Conservation (phyloP, 2,329 filamentous ascomycete genomes). For the Nectriaceae sp. region DNA sequence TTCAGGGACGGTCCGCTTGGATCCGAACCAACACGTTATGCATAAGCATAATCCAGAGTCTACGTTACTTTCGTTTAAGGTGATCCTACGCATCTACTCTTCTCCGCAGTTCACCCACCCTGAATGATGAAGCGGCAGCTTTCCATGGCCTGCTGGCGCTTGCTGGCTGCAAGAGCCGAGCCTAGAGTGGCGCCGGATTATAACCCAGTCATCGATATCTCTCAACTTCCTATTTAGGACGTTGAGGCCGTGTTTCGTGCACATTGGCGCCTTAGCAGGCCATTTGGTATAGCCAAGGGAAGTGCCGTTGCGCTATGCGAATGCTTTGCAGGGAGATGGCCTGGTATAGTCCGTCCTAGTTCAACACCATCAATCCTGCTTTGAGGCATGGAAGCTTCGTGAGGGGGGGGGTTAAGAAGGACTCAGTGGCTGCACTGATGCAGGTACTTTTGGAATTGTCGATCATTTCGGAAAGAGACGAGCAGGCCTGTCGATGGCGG, state of each 20-base stretch:
- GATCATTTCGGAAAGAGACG: not conserved
- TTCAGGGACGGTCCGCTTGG: conserved; percentile 13
- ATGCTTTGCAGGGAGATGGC: not conserved
- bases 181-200: not conserved
- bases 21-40: conserved; percentile 15
- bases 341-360: not conserved
- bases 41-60: conserved; percentile 17
- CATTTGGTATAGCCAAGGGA: conserved; percentile 1
- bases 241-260: conserved; percentile 18
- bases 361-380: not conserved
- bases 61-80: not conserved
- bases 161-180: conserved; percentile 11
- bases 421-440: not conserved
- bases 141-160: conserved; percentile 3
- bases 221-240: conserved; percentile 24
- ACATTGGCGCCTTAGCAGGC: conserved; percentile 4
- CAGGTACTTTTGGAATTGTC: not conserved
- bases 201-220: conserved; percentile 1
- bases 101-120: conserved; percentile 8
- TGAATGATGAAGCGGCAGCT: conserved; percentile 5
- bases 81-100: conserved; percentile 6
- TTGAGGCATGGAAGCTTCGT: not conserved
- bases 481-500: too few relatives aligned
- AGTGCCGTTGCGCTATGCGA: conserved; percentile 2
- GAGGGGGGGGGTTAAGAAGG: not conserved